Evolutionary conservation across 78 protist genomes (phyloP).

Genomic region (Dictyostelium discoideum): dicty_2.7 NC_007088.5:4657001-4657500

Average conservation of each 20-base stretch:
- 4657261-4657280: not conserved
- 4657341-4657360: constrained; percentile 86
- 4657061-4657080: constrained; percentile 82
- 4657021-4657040: constrained; percentile 78
- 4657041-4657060: constrained; percentile 86
- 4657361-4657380: constrained; percentile 77
- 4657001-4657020: constrained; percentile 85
- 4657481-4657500: not conserved
- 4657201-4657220: constrained; percentile 60
- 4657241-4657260: not conserved
- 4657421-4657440: not conserved
- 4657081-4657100: constrained; percentile 54
- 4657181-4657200: constrained; percentile 60
- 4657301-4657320: constrained; percentile 86
- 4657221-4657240: not conserved
- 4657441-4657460: not conserved
- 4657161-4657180: constrained; percentile 47
- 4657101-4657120: constrained; percentile 62
- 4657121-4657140: constrained; percentile 45
- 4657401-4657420: constrained; percentile 64
- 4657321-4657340: constrained; percentile 80
- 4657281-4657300: not conserved
- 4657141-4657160: constrained; percentile 39
- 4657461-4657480: not conserved
- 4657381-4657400: constrained; percentile 70